Conservation (phyloP, 176 grass and related monocot genomes). For the Ampelocalamus luodianensis region DNA sequence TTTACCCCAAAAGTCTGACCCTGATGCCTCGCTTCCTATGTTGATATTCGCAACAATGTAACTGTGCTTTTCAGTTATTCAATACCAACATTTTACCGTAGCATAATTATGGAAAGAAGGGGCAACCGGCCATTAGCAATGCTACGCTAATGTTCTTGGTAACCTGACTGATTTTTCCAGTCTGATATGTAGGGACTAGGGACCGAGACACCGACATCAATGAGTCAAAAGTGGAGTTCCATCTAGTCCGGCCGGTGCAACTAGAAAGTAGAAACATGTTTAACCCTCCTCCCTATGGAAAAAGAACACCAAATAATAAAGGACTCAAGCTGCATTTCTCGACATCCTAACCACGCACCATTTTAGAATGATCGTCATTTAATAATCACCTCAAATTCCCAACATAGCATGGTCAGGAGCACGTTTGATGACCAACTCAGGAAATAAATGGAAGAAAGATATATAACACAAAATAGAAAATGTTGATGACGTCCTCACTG, state of each 20-base stretch:
- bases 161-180: background rate
- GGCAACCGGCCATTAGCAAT: background rate
- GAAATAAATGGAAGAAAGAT: background rate
- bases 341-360: background rate
- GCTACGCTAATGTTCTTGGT: background rate
- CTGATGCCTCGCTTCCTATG: background rate
- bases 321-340: background rate
- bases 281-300: background rate
- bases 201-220: background rate
- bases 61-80: background rate
- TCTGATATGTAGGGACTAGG: background rate
- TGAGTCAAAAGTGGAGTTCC: background rate
- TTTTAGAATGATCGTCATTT: constrained; percentile 34
- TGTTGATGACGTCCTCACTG: background rate
- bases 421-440: constrained; percentile 34
- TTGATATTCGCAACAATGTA: background rate
- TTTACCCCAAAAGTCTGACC: background rate
- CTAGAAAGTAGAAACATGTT: background rate
- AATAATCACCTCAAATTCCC: constrained; percentile 25
- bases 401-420: constrained; percentile 39
- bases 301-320: background rate
- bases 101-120: background rate
- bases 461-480: background rate
- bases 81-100: background rate
- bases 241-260: background rate